Base-by-base conservation (phyloP, 345 rosid genomes). In the Ricinus communis region DNA sequence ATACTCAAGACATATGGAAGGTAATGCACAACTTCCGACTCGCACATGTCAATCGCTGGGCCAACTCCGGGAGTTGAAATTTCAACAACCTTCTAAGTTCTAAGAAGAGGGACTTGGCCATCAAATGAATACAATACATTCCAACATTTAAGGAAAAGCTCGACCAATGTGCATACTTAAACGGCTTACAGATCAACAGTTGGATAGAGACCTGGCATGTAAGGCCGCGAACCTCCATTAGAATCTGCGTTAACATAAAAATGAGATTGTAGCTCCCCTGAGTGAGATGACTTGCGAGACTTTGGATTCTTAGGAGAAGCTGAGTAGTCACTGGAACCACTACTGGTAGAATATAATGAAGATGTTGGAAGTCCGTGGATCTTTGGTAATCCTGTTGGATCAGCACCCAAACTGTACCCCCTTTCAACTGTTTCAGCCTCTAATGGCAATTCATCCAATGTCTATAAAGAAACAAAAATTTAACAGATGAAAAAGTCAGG, bases 371-470 rank as follows among this genome's bases (percentile, higher is more conserved):
- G 62, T 65, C 95, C 97, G 52, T 82, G 94, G 76, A 87, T 82
- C 88, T 82, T 93, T n/a, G 96, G 90, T 76, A 86, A 71, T 21
- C 96, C 94, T 4, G 90, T 86, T 52, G 96, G 69, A 79, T 94
- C 97, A 5, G 84, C 58, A 25, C 87, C 87, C 78, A 80, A 25
- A 71, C 77, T 78, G 81, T 85, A 89, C 68, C 96, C 99, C 77
- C 88, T 87, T 87, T 95, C 96, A 10, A 89, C 91, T 31, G 97
- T 60, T 67, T 88, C 96, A 69, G 96, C 93, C 79, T 93, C 98
- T 81, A 93, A 69, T 9, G 98, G 99, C 79, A 96, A 80, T 81
- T 93, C 95, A 68, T 93, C 99, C 88, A 96, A 72, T 43, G 97
- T 93, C 99, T 96, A 79, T 41, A 33, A 22, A 62, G 46, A 24